Evolutionary conservation across 768 basidiomycete species (phyloP).

Genomic region (Xerocomus spinulosus): DNA sequence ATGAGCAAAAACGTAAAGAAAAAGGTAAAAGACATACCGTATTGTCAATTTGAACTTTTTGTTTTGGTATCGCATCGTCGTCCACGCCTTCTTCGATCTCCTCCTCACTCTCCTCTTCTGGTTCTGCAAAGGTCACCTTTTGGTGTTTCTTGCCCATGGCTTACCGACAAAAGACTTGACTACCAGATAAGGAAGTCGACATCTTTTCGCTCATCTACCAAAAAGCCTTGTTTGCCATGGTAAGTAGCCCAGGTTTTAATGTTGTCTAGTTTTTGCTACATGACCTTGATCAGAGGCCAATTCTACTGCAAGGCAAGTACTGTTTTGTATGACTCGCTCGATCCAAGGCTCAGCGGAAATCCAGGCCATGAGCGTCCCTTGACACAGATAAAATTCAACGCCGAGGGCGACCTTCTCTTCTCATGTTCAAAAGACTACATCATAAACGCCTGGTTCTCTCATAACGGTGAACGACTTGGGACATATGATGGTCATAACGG

Average conservation of each 20-base stretch:
- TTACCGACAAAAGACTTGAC: background rate
- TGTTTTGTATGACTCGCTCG: slow-evolving; percentile 1
- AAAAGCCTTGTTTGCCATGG: slow-evolving; percentile 13
- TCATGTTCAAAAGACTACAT: slow-evolving; percentile 92
- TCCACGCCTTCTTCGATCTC: slow-evolving; percentile 71
- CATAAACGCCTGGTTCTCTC: slow-evolving; percentile 96
- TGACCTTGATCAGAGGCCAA: slow-evolving; percentile 50
- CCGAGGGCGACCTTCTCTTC: slow-evolving; percentile 93
- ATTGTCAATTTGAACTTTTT: slow-evolving; percentile 72
- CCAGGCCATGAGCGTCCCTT: slow-evolving; percentile 94
- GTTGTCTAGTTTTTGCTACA: no score
- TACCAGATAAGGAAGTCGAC: slow-evolving; percentile 22
- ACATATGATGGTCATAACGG: slow-evolving; percentile 98
- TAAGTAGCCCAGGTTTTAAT: no score
- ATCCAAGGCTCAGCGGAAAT: slow-evolving; percentile 15
- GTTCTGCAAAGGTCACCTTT: slow-evolving; percentile 6
- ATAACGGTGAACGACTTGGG: slow-evolving; percentile 95
- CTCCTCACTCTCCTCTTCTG: slow-evolving; percentile 31
- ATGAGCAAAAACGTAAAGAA: background rate
- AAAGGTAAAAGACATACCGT: slow-evolving; percentile 42
- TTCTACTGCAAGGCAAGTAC: slow-evolving; percentile 59
- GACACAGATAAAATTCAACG: slow-evolving; percentile 97
- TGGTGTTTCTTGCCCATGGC: slow-evolving; percentile 13
- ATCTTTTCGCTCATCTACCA: slow-evolving; percentile 15
- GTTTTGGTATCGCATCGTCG: slow-evolving; percentile 74